Evolutionary conservation across 169 alveolate genomes (phyloP), one percentile per base, ranked within the genome.

Genomic region (Cryptosporidium meleagridis): DNA sequence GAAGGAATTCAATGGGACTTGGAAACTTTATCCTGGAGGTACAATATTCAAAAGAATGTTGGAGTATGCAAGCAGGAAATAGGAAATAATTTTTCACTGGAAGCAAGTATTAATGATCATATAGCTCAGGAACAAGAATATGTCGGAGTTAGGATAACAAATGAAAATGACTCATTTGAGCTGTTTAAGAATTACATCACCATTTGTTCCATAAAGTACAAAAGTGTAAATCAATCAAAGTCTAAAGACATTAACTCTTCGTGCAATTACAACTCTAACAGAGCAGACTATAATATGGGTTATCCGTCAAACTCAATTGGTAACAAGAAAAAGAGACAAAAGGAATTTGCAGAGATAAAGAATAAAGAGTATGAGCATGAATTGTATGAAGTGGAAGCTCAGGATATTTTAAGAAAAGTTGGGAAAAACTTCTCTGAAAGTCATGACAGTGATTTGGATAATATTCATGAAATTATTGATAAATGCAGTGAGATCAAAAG

Each of bases 1-100:
- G 73, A 80, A 41, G 89, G 89, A 16, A 45, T 80, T 26, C 37
- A 80, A 5, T 80, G 89, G 89, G 41, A 65, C 62, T 26, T 45
- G 48, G 67, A 39, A 10, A 62, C 89, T 35, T 48, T 59, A 41
- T 62, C 80, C 14, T 80, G 89, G 89, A 80, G 75, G 41, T 80
- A 80, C 23, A 45, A 80, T 16, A 26, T 67, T 41, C 86, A 73
- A 73, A 73, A 29, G 12, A 73, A 55, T 35, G 58, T 35, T 53
- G 31, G 71, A 37, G 2, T 35, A 53, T 16, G 39, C 33, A 73
- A 59, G 10, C 45, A 73, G 3, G 86, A 53, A 9, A 29, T 35
- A 4, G 68, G 68, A 52, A 51, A 16, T 23, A 73, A 41, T 41
- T 23, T 33, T 52, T 33, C 69, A 55, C 45, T 59, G 26, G 86